Percentiles rank a stretch among this genome's conserved stretches.
Evolutionary conservation across 139 green algal species (phyloP).

Genomic region (Raphidocelis subcapitata): DNA sequence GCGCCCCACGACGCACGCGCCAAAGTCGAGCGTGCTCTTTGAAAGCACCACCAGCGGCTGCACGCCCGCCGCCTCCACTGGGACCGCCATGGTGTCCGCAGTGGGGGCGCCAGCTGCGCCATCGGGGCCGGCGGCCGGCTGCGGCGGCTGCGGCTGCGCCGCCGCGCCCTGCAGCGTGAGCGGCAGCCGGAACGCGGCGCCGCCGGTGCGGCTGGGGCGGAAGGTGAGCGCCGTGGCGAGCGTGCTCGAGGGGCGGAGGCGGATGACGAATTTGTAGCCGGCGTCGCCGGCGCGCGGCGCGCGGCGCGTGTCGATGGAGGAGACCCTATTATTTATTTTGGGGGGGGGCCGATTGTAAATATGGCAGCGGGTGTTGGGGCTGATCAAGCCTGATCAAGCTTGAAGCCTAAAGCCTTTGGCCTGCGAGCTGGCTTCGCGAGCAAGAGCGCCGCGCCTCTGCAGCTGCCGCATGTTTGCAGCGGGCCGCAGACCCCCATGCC

Average conservation of each 20-base stretch:
- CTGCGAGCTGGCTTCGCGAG: too few relatives aligned
- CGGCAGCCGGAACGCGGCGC: constrained; percentile 25
- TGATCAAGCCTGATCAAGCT: too few relatives aligned
- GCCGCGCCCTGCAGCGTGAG: constrained; percentile 17
- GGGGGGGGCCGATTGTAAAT: neutral
- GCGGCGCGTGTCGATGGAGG: neutral
- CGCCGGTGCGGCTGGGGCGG: constrained; percentile 4
- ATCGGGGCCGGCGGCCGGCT: too few relatives aligned
- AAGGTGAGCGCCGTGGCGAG: constrained; percentile 12
- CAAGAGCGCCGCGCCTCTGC: too few relatives aligned
- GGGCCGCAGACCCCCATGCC: too few relatives aligned
- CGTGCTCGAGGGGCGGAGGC: constrained; percentile 11
- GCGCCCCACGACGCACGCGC: constrained; percentile 50
- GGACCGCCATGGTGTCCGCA: constrained; percentile 8
- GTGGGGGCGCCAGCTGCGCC: neutral
- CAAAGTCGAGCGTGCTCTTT: constrained; percentile 63
- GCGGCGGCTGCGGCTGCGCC: too few relatives aligned
- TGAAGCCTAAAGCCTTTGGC: too few relatives aligned
- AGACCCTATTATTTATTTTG: neutral
- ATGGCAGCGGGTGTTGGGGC: too few relatives aligned
- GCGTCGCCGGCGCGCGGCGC: neutral
- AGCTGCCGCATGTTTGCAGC: too few relatives aligned
- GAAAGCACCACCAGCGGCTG: constrained; percentile 54
- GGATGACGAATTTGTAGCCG: constrained; percentile 28
- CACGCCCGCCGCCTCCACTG: constrained; percentile 36